A percentile compares a stretch with the other conserved stretches of the same genome.
These are phyloP conservation scores for Phtheirospermum japonicum DNA, from an alignment of 257 asterid genomes.

Conservation along the genomic window DNA sequence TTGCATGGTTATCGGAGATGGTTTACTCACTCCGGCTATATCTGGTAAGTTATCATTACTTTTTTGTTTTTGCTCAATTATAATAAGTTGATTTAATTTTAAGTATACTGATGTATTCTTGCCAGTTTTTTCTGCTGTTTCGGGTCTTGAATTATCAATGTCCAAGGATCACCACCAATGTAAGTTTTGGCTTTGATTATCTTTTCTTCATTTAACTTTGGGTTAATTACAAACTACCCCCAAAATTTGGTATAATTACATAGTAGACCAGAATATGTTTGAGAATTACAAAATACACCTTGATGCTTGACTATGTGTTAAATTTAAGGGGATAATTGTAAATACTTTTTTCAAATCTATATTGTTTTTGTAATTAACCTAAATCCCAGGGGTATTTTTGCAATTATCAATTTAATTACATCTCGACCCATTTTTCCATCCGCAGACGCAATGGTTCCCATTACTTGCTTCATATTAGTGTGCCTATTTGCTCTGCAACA, in stretches of 20 bases:
- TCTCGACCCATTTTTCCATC: slow-evolving; percentile 17
- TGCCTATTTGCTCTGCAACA: slow-evolving; percentile 95
- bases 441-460: slow-evolving; percentile 96
- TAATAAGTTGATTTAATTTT: not conserved
- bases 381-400: too few relatives aligned
- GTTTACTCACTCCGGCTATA: slow-evolving; percentile 93
- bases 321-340: too few relatives aligned
- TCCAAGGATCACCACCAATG: slow-evolving; percentile 95
- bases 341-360: too few relatives aligned
- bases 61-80: slow-evolving; percentile 17
- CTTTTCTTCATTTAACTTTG: not conserved
- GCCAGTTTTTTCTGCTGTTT: slow-evolving; percentile 93
- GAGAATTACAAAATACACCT: too few relatives aligned
- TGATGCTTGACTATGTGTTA: slow-evolving; percentile 1
- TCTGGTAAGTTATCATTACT: slow-evolving; percentile 50
- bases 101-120: slow-evolving; percentile 15
- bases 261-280: too few relatives aligned
- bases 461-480: slow-evolving; percentile 88
- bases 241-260: too few relatives aligned
- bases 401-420: too few relatives aligned
- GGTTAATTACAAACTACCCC: too few relatives aligned
- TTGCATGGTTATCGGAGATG: slow-evolving; percentile 99
- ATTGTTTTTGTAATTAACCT: too few relatives aligned
- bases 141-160: slow-evolving; percentile 95
- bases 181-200: slow-evolving; percentile 35